Evolutionary conservation across 139 green algal genomes (phyloP), one percentile per base, ranked within the genome.

Genomic region (Penium margaritaceum): DNA sequence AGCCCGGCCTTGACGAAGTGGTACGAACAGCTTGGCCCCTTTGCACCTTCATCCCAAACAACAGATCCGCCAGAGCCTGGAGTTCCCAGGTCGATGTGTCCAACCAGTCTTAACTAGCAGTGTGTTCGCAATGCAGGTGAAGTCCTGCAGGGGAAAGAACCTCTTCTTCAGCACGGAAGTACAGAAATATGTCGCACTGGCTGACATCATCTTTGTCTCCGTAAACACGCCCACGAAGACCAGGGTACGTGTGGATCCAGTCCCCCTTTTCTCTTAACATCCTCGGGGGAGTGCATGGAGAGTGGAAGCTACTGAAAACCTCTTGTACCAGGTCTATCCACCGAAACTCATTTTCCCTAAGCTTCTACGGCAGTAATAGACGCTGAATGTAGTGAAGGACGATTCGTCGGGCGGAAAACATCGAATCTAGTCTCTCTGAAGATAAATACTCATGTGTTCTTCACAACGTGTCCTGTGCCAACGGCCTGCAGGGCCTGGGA

Each of bases 191-290:
- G 88, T 98, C 0, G 88, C 67, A 12, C 91, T 97, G 83, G 90
- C 89, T 5, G 92, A 99, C 79, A 90, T 98, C 34, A 88, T 99
- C 19, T 99, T 99, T 72, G 94, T 99, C 29, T 72, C 37, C 65
- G 95, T 99, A 4, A 99, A 98, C 86, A 99, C 95, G 0, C 95
- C 95, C 17, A 99, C 95, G 57, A 99, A 99, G 86, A 74, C 64
- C 24, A 61, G 51, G 51, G 51, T 60, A 60, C n/a, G 51, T 60
- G 51, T 24, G n/a, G n/a, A 60, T 19, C 51, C 0, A 24, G 17
- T 60, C 51, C 19, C 14, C 1, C 17, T 1, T 6, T 60, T n/a
- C 47, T 19, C 19, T 1, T 1, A 33, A 5, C 15, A 1, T 60
- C 6, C 24, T 60, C 30, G n/a, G n/a, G n/a, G n/a, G n/a, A n/a